Percentiles rank a stretch among this genome's conserved stretches.
These are phyloP conservation scores for Yueomyces sinensis DNA, from an alignment of 805 yeast genomes.

Conservation along the genomic window DNA sequence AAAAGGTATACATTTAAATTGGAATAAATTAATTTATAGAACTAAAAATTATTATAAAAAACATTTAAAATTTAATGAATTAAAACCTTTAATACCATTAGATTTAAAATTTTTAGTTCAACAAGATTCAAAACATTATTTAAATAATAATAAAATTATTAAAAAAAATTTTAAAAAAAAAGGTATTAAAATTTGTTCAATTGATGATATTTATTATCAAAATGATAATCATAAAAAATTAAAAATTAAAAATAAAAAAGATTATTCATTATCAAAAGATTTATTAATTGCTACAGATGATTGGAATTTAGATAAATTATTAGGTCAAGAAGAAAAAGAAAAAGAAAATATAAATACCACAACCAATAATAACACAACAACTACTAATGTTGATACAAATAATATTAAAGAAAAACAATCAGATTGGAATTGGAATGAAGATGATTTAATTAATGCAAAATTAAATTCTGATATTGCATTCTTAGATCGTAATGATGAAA, in stretches of 20 bases:
- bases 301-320: constrained; percentile 60
- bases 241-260: constrained; percentile 8
- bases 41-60: constrained; percentile 29
- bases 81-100: constrained; percentile 33
- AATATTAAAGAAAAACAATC: not conserved
- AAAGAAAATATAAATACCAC: no score
- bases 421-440: constrained; percentile 28
- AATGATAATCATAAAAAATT: constrained; percentile 3
- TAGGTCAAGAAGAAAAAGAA: constrained; percentile 25
- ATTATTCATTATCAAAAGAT: constrained; percentile 33
- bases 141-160: constrained; percentile 28
- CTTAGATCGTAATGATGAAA: constrained; percentile 81
- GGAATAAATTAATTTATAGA: constrained; percentile 41
- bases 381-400: not conserved
- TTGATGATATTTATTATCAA: constrained; percentile 12
- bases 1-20: constrained; percentile 35
- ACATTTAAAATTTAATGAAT: no score
- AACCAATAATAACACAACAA: not conserved
- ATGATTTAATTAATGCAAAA: constrained; percentile 65
- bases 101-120: constrained; percentile 40
- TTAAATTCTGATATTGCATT: constrained; percentile 19
- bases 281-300: constrained; percentile 57
- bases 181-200: constrained; percentile 11
- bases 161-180: constrained; percentile 13
- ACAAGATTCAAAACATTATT: constrained; percentile 37